phyloP scores from a whole-genome alignment of 2,329 filamentous ascomycete genomes.

The Scleromitrula shiraiana region DNA sequence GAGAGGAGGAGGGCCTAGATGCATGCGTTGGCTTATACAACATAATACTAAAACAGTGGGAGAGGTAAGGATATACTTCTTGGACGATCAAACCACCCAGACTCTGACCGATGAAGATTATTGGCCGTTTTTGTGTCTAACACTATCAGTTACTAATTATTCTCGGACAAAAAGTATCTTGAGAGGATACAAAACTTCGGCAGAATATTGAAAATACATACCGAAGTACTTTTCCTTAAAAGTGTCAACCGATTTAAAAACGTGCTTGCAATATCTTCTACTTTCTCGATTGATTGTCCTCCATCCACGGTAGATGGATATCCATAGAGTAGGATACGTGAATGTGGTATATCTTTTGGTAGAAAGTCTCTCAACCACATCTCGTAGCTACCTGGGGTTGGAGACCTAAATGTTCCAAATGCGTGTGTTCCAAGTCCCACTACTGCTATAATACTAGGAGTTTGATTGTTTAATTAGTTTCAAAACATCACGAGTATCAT shows the following conservation, averaged over 20 bases:
- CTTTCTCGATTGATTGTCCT: neutral
- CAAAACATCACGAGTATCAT: no score
- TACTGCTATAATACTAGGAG: conserved; percentile 3
- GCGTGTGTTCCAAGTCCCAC: conserved; percentile 8
- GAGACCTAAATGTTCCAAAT: conserved; percentile 6
- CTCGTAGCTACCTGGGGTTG: neutral
- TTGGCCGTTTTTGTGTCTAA: conserved; percentile 2
- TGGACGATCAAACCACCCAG: conserved; percentile 5
- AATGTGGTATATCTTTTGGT: conserved; percentile 1
- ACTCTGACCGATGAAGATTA: conserved; percentile 9
- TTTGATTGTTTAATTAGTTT: no score
- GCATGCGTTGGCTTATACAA: no score
- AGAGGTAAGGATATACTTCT: neutral
- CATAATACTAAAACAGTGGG: no score
- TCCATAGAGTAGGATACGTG: conserved; percentile 1
- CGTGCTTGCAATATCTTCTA: neutral
- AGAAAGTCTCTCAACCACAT: conserved; percentile 10
- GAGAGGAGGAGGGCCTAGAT: neutral
- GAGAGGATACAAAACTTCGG: no score
- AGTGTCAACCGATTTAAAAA: conserved; percentile 2
- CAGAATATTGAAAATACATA: no score
- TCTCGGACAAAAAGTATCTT: no score
- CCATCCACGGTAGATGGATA: neutral
- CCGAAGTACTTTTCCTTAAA: neutral
- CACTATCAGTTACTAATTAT: no score